Evolutionary conservation across 352 stramenopile genomes (phyloP).

Genomic region (Pythium pectinolyticum): DNA sequence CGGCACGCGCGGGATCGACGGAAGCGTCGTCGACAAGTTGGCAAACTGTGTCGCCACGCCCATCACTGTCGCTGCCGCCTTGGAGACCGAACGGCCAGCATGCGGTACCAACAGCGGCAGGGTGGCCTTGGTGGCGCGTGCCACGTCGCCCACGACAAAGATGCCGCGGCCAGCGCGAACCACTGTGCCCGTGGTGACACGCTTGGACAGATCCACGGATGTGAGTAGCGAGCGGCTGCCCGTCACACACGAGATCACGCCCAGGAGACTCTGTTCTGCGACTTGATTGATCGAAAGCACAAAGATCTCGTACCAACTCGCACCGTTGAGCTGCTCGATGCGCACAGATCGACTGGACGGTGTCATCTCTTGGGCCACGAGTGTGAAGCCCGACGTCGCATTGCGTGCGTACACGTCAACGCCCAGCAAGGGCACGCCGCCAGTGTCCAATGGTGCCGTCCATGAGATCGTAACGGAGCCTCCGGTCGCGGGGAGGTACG

Average conservation of each 20-base stretch:
- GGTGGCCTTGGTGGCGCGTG: conserved; percentile 29
- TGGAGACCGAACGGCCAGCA: conserved; percentile 29
- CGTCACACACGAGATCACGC: conserved; percentile 36
- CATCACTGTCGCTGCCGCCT: conserved; percentile 26
- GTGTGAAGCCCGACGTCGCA: conserved; percentile 30
- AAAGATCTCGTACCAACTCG: conserved; percentile 49
- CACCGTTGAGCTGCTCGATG: conserved; percentile 38
- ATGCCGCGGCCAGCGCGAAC: conserved; percentile 16
- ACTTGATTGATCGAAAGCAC: conserved; percentile 46
- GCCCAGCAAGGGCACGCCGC: conserved; percentile 32
- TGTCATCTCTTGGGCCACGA: conserved; percentile 17
- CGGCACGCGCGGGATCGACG: conserved; percentile 36
- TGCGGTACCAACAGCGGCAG: conserved; percentile 37
- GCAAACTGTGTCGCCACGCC: conserved; percentile 34
- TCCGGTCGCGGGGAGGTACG: conserved; percentile 31
- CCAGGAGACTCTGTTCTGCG: conserved; percentile 18
- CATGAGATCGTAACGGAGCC: conserved; percentile 56
- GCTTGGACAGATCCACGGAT: conserved; percentile 38
- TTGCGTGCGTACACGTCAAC: conserved; percentile 45
- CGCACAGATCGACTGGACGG: conserved; percentile 11
- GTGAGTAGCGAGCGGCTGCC: conserved; percentile 38
- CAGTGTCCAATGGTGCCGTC: conserved; percentile 48
- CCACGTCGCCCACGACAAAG: conserved; percentile 45
- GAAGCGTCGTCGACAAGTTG: conserved; percentile 34
- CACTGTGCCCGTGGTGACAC: conserved; percentile 36